Percentiles rank a stretch among this genome's conserved stretches.
Evolutionary conservation across 2,329 filamentous ascomycete genomes (phyloP).

Genomic region (Gremmenia infestans): DNA sequence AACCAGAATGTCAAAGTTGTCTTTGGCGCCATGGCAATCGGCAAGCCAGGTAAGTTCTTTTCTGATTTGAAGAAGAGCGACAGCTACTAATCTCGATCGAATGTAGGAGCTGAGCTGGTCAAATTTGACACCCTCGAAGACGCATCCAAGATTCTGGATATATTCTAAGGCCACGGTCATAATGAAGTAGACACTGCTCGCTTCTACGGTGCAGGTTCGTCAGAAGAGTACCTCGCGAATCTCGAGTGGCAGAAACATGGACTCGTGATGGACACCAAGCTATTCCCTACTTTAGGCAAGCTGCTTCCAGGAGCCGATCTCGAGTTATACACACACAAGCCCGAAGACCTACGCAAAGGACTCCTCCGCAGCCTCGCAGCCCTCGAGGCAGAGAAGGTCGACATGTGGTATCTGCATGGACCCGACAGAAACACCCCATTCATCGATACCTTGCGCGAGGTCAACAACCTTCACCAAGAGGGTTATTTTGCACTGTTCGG

Average conservation of each 20-base stretch:
- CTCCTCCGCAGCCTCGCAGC: slow-evolving; percentile 48
- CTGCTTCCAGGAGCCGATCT: background rate
- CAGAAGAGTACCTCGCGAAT: slow-evolving; percentile 56
- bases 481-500: slow-evolving; percentile 44
- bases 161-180: slow-evolving; percentile 61
- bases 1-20: slow-evolving; percentile 3
- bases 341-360: slow-evolving; percentile 43
- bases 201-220: slow-evolving; percentile 56
- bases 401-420: slow-evolving; percentile 27
- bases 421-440: slow-evolving; percentile 27
- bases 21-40: slow-evolving; percentile 21
- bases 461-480: slow-evolving; percentile 32
- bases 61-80: slow-evolving; percentile 14
- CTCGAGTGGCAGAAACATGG: slow-evolving; percentile 59
- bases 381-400: slow-evolving; percentile 43
- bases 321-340: slow-evolving; percentile 38
- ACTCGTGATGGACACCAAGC: slow-evolving; percentile 57
- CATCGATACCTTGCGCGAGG: slow-evolving; percentile 26
- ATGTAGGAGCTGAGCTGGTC: slow-evolving; percentile 11
- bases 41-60: slow-evolving; percentile 1
- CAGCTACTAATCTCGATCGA: slow-evolving; percentile 5
- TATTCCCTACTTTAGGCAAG: slow-evolving; percentile 14
- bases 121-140: slow-evolving; percentile 36
- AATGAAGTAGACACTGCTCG: slow-evolving; percentile 67
- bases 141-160: slow-evolving; percentile 55